A percentile compares a stretch with the other conserved stretches of the same genome.
Conservation (phyloP, 176 grass and related monocot species). For the Carex cristatella region DNA sequence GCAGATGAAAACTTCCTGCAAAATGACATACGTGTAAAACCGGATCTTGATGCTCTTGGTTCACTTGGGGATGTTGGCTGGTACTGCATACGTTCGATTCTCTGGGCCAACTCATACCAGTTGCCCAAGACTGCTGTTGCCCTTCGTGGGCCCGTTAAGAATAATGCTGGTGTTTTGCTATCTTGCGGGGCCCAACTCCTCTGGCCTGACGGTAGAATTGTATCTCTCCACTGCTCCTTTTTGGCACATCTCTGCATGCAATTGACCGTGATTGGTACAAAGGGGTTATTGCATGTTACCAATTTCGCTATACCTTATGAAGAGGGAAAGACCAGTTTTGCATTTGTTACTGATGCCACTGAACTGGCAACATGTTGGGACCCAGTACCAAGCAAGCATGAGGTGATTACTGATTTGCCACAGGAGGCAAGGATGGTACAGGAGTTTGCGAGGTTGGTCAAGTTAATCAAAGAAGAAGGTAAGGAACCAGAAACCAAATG, state of each 20-base stretch:
- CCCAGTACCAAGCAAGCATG: conserved; percentile 39
- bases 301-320: conserved; percentile 62
- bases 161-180: conserved; percentile 47
- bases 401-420: conserved; percentile 36
- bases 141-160: conserved; percentile 32
- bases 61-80: conserved; percentile 62
- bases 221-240: conserved; percentile 69
- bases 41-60: conserved; percentile 71
- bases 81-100: conserved; percentile 64
- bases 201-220: conserved; percentile 41
- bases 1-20: conserved; percentile 53
- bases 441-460: conserved; percentile 57
- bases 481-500: conserved; percentile 59
- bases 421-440: conserved; percentile 69
- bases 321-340: conserved; percentile 34
- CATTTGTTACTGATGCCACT: conserved; percentile 26
- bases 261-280: conserved; percentile 44
- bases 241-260: conserved; percentile 53
- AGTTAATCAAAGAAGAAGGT: conserved; percentile 38
- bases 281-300: conserved; percentile 43
- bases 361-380: conserved; percentile 42
- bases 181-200: conserved; percentile 46
- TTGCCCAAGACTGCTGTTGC: conserved; percentile 44
- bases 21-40: conserved; percentile 80
- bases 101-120: conserved; percentile 62